Percentiles rank a stretch among this genome's conserved stretches.
phyloP scores from a whole-genome alignment of 345 rosid species.

The Dipteronia dyeriana region DNA sequence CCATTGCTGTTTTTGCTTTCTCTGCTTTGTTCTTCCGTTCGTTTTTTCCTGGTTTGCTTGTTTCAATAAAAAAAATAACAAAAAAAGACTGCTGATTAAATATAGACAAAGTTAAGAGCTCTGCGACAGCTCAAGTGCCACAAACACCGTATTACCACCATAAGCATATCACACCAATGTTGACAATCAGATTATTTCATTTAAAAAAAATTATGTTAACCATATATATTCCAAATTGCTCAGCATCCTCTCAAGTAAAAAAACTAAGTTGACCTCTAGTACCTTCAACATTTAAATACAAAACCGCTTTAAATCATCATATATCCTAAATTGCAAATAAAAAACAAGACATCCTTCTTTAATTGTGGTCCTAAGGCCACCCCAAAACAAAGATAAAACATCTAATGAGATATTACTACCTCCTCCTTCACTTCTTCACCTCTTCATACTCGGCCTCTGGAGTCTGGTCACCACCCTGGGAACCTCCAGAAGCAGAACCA shows the following conservation, averaged over 20 bases:
- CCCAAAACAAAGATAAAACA: not conserved
- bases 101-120: no score
- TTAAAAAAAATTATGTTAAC: constrained; percentile 2
- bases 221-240: not conserved
- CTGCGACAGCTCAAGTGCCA: no score
- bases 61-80: no score
- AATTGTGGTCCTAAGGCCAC: not conserved
- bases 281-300: constrained; percentile 11
- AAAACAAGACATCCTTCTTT: not conserved
- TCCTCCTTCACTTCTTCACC: constrained; percentile 54
- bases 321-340: constrained; percentile 4
- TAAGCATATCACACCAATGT: no score
- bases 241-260: not conserved
- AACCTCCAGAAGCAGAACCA: constrained; percentile 50
- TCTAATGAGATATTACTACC: not conserved
- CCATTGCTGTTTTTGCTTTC: no score
- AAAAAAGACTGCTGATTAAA: no score
- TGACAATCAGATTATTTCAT: not conserved
- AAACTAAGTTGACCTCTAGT: not conserved
- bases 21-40: no score
- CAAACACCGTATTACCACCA: no score
- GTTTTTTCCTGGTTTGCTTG: no score
- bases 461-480: constrained; percentile 70
- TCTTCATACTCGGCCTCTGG: constrained; percentile 89
- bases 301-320: not conserved